Base-by-base conservation (phyloP, 108 stramenopile species). In the Chaetoceros muelleri region DNA sequence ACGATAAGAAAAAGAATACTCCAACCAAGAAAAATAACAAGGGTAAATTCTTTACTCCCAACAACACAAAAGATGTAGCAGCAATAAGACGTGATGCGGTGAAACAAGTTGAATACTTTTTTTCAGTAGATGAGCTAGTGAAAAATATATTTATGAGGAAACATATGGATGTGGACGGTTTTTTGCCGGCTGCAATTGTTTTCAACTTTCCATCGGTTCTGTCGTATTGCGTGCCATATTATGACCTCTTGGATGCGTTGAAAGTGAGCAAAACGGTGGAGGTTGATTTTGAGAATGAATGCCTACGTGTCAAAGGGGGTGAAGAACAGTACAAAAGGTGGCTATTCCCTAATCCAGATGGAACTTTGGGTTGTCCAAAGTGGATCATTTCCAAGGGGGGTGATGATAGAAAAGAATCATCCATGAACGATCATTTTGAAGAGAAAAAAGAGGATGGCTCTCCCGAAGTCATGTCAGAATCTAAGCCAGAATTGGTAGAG, bases 1-100 rank as follows among this genome's bases (percentile, higher is more conserved):
- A 51, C 57, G 53, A 51, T 0, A 0, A 52, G n/a, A 58, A 51
- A n/a, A 52, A 19, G 10, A 0, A 58, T 17, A 20, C 20, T 31
- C 46, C 16, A 13, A 58, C 16, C n/a, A 58, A 50, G 24, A 58
- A 52, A 19, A 51, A 58, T 51, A 17, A 58, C 16, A 50, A 54
- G 19, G 53, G 53, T 19, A 58, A 58, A 10, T 5, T 13, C 13
- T 10, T 40, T 5, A 10, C 5, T 40, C 5, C 13, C 13, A 5
- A 5, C 13, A 10, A 5, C 5, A 5, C 34, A 40, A 40, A 40
- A 40, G 34, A 40, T 5, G 5, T 40, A 40, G 34, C 34, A 13
- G 34, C 34, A 13, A 10, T 40, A 5, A 40, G 13, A 40, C 5
- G 13, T 5, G 48, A 7, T 16, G 48, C 23, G 7, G 18, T 49